Evolutionary conservation across 23 red algal species (phyloP).

Genomic region (Gracilariopsis chorda): DNA sequence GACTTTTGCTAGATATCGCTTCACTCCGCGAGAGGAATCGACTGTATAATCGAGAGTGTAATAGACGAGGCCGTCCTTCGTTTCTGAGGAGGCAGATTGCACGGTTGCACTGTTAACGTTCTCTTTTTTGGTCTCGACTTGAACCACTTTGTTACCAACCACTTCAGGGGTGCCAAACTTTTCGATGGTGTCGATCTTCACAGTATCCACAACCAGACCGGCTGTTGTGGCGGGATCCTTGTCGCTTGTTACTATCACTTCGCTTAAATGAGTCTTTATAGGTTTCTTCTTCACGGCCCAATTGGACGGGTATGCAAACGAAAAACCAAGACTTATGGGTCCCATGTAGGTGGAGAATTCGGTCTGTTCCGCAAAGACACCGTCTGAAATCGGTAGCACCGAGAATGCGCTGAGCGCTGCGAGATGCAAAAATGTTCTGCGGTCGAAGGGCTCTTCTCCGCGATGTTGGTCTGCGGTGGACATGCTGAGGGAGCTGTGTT

Average conservation of each 20-base stretch:
- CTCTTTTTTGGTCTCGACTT: conserved; percentile 85
- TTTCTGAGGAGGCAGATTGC: conserved; percentile 1
- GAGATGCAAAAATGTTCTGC: neutral
- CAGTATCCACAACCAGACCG: conserved; percentile 68
- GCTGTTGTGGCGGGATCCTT: conserved; percentile 49
- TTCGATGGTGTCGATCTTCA: conserved; percentile 71
- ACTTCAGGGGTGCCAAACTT: conserved; percentile 80
- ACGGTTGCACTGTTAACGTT: conserved; percentile 39
- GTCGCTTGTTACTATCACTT: conserved; percentile 67
- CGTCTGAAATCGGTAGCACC: neutral
- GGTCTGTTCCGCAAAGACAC: neutral
- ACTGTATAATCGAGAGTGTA: conserved; percentile 74
- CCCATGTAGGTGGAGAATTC: conserved; percentile 45
- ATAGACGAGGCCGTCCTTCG: conserved; percentile 46
- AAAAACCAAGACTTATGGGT: conserved; percentile 59
- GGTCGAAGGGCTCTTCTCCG: no score
- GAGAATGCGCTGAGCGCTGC: neutral
- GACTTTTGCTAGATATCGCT: conserved; percentile 77
- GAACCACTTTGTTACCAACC: conserved; percentile 81
- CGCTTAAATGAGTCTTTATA: conserved; percentile 91
- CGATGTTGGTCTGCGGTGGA: no score
- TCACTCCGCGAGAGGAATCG: conserved; percentile 61
- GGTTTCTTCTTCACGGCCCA: conserved; percentile 87
- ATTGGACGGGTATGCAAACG: conserved; percentile 68
- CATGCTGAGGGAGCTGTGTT: no score